A percentile compares a stretch with the other conserved stretches of the same genome.
These are phyloP conservation scores for Zygosaccharomyces sapae DNA, from an alignment of 1,139 yeast genomes.

Conservation along the genomic window DNA sequence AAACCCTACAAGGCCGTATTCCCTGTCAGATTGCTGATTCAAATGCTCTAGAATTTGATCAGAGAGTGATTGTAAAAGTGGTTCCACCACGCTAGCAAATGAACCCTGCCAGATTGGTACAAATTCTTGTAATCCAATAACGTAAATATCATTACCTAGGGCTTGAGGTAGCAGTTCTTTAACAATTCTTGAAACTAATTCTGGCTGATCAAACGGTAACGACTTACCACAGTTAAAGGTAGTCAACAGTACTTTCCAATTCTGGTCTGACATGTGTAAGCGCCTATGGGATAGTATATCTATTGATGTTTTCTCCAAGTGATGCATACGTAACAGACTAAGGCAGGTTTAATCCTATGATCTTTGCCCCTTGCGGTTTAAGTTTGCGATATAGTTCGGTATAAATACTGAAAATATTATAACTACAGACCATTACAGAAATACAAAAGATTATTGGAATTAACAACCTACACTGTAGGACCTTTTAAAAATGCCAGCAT, in stretches of 20 bases:
- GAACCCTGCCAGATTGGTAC: slow-evolving; percentile 63
- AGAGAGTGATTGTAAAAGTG: slow-evolving; percentile 43
- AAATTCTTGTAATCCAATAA: slow-evolving; percentile 73
- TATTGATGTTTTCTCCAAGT: not conserved
- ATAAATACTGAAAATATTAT: not conserved
- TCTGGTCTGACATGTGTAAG: slow-evolving; percentile 1
- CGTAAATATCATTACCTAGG: slow-evolving; percentile 48
- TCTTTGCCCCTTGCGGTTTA: not conserved
- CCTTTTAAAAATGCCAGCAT: slow-evolving; percentile 25
- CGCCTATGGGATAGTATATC: not conserved
- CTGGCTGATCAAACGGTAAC: slow-evolving; percentile 24
- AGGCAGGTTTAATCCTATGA: too few relatives aligned
- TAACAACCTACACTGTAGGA: slow-evolving; percentile 5
- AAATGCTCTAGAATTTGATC: slow-evolving; percentile 44
- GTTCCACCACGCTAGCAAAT: slow-evolving; percentile 41
- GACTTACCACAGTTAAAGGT: slow-evolving; percentile 34
- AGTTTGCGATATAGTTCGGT: not conserved
- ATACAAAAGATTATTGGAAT: not conserved
- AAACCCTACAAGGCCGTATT: slow-evolving; percentile 46
- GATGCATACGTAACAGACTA: too few relatives aligned
- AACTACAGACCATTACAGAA: not conserved
- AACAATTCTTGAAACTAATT: slow-evolving; percentile 13
- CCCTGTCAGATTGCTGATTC: slow-evolving; percentile 35
- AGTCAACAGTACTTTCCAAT: slow-evolving; percentile 17
- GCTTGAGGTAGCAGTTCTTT: slow-evolving; percentile 16